Conservation (phyloP, 768 basidiomycete species). For the Lentinula raphanica region DNA sequence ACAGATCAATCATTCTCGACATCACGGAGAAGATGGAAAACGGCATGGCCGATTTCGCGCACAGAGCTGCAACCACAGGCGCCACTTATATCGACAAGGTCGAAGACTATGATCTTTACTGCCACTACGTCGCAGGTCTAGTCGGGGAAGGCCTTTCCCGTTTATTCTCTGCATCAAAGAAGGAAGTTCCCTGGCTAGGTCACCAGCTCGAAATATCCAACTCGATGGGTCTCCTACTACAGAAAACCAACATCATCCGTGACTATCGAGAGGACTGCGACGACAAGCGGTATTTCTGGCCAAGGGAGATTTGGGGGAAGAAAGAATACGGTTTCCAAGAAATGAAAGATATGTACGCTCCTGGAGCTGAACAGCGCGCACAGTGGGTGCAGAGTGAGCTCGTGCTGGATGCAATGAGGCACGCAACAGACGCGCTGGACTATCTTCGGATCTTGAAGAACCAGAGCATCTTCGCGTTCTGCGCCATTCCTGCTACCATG, state of each 20-base stretch:
- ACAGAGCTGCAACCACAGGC: conserved; percentile 69
- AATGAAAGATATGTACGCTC: conserved; percentile 60
- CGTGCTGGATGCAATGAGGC: conserved; percentile 55
- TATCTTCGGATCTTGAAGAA: conserved; percentile 83
- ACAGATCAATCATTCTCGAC: conserved; percentile 75
- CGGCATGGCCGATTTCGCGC: conserved; percentile 96
- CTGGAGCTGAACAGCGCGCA: conserved; percentile 58
- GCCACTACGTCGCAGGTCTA: conserved; percentile 96
- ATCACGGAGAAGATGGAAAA: conserved; percentile 83
- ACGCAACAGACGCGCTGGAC: conserved; percentile 82
- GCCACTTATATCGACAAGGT: conserved; percentile 68
- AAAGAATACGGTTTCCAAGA: conserved; percentile 54
- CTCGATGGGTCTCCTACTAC: conserved; percentile 91
- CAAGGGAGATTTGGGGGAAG: conserved; percentile 82
- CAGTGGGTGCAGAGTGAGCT: conserved; percentile 83
- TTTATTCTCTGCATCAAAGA: conserved; percentile 79
- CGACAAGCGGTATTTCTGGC: conserved; percentile 88
- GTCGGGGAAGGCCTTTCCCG: conserved; percentile 94
- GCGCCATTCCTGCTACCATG: conserved; percentile 92
- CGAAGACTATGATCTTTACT: conserved; percentile 93
- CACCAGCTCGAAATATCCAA: conserved; percentile 85
- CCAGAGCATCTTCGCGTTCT: conserved; percentile 94
- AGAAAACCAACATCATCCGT: conserved; percentile 98
- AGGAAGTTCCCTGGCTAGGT: conserved; percentile 70
- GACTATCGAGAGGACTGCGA: conserved; percentile 92